These are phyloP conservation scores for Microcera coccophila DNA, from an alignment of 2,329 filamentous ascomycete species.

Conservation along the genomic window DNA sequence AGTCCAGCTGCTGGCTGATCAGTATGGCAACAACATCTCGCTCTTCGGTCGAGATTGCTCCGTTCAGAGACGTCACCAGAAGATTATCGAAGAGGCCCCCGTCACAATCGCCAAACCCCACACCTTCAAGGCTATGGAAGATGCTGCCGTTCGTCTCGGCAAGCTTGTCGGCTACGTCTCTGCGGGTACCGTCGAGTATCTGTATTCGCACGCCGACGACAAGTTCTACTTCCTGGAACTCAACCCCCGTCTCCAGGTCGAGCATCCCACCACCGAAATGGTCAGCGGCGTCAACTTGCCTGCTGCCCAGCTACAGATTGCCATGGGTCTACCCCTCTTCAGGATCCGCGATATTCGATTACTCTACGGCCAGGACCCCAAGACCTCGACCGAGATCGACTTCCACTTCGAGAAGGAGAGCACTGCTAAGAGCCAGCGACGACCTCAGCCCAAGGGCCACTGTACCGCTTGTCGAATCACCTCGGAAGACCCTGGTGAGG, in stretches of 20 bases:
- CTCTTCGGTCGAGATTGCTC: conserved; percentile 98
- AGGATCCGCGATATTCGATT: conserved; percentile 94
- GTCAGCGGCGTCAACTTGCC: conserved; percentile 96
- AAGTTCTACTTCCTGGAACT: conserved; percentile 99
- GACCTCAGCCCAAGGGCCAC: conserved; percentile 91
- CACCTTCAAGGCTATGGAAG: conserved; percentile 95
- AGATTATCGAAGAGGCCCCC: conserved; percentile 98
- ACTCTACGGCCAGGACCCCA: conserved; percentile 91
- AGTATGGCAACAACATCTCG: conserved; percentile 99
- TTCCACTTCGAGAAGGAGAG: conserved; percentile 90
- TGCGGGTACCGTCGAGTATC: conserved; percentile 96
- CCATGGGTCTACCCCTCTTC: conserved; percentile 96
- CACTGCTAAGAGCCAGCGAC: conserved; percentile 78
- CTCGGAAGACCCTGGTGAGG: conserved; percentile 96
- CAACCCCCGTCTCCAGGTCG: conserved; percentile 98
- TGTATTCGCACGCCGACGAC: conserved; percentile 96
- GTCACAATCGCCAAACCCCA: conserved; percentile 88
- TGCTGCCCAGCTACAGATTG: conserved; percentile 95
- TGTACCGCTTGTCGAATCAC: conserved; percentile 98
- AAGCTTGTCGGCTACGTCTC: conserved; percentile 96
- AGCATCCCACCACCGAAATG: conserved; percentile 99
- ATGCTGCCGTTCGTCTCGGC: conserved; percentile 89
- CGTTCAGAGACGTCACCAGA: conserved; percentile 96
- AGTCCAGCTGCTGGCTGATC: conserved; percentile 93
- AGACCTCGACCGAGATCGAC: conserved; percentile 81